Percentiles rank a stretch among this genome's conserved stretches.
phyloP scores from a whole-genome alignment of 306 rosid genomes.

The Dryas alaskensis region DNA sequence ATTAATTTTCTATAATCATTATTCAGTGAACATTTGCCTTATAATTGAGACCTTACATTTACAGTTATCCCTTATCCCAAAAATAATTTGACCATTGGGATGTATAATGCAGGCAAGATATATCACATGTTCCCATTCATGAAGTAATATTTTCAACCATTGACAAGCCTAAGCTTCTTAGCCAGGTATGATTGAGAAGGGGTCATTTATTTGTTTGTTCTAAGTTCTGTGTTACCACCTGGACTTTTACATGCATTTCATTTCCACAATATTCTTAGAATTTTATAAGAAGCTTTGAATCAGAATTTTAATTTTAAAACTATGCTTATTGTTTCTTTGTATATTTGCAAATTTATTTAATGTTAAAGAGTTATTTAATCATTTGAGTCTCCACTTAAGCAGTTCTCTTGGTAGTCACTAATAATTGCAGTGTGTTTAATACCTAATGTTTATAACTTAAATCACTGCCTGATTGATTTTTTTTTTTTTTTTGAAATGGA shows the following conservation, averaged over 20 bases:
- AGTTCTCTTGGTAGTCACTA: constrained; percentile 13
- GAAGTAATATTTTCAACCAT: constrained; percentile 90
- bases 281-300: not conserved
- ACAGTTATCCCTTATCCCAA: constrained; percentile 9
- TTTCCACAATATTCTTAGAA: not conserved
- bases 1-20: too few species aligned
- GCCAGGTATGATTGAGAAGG: constrained; percentile 65
- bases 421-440: not conserved
- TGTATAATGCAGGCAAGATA: constrained; percentile 67
- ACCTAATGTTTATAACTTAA: not conserved
- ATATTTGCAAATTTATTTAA: not conserved
- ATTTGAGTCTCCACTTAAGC: not conserved
- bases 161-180: constrained; percentile 97
- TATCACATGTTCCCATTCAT: constrained; percentile 48
- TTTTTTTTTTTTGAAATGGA: not conserved
- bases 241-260: not conserved
- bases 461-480: not conserved
- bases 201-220: not conserved
- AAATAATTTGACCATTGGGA: constrained; percentile 29
- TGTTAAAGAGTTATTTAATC: not conserved
- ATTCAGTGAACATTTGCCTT: constrained; percentile 14
- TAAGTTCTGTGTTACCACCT: constrained; percentile 5
- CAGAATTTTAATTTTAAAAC: not conserved
- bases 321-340: not conserved
- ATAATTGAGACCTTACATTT: constrained; percentile 12